These are phyloP conservation scores for Penstemon barbatus DNA, from an alignment of 257 asterid species.

Conservation along the genomic window DNA sequence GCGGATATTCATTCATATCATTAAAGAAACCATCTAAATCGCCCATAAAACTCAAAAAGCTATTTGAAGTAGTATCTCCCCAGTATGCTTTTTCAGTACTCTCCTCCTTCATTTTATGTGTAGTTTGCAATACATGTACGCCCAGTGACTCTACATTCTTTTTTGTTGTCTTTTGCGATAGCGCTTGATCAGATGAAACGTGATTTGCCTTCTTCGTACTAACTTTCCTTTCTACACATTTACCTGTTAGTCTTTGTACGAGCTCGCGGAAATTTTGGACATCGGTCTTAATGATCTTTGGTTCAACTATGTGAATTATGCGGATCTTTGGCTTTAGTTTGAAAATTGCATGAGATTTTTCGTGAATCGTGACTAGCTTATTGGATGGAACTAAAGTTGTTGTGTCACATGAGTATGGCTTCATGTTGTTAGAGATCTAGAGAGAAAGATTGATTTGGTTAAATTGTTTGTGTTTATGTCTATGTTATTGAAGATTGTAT, in stretches of 20 bases:
- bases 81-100: slow-evolving; percentile 33
- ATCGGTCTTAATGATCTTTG: slow-evolving; percentile 63
- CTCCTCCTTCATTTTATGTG: slow-evolving; percentile 42
- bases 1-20: slow-evolving; percentile 40
- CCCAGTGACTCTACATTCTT: slow-evolving; percentile 29
- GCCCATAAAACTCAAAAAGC: slow-evolving; percentile 39
- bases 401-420: slow-evolving; percentile 35
- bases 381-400: slow-evolving; percentile 31
- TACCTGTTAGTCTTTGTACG: slow-evolving; percentile 78
- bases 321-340: slow-evolving; percentile 68
- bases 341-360: slow-evolving; percentile 42
- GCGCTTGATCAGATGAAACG: slow-evolving; percentile 10
- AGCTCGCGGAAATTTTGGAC: slow-evolving; percentile 60
- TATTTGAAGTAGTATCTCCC: slow-evolving; percentile 32
- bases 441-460: not conserved
- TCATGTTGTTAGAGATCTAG: slow-evolving; percentile 33
- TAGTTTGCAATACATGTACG: slow-evolving; percentile 25
- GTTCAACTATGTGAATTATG: slow-evolving; percentile 67
- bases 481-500: slow-evolving; percentile 24
- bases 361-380: slow-evolving; percentile 30
- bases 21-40: slow-evolving; percentile 48
- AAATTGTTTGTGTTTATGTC: not conserved
- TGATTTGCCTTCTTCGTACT: slow-evolving; percentile 7
- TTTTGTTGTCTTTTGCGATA: slow-evolving; percentile 27
- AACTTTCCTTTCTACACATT: slow-evolving; percentile 33